Evolutionary conservation across 441 rosid species (phyloP).

Genomic region (Corymbia citriodora): DNA sequence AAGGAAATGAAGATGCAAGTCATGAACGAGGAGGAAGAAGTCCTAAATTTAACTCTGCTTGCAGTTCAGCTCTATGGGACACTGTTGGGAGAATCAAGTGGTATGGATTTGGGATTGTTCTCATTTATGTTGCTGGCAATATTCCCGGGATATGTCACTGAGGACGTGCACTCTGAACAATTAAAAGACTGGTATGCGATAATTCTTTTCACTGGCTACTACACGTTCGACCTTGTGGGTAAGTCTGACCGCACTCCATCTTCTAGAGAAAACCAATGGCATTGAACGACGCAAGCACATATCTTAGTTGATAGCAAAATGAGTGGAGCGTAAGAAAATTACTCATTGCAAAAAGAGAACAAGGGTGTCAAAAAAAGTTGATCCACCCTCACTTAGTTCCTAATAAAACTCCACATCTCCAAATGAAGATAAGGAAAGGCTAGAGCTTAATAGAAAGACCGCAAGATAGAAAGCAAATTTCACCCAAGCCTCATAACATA

Average conservation of each 20-base stretch:
- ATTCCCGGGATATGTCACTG: slow-evolving; percentile 90
- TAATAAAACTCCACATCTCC: not conserved
- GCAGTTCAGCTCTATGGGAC: slow-evolving; percentile 62
- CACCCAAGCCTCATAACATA: no score
- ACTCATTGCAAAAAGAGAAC: not conserved
- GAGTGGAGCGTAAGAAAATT: not conserved
- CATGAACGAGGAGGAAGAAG: slow-evolving; percentile 34
- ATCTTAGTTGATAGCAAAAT: not conserved
- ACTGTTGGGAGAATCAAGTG: slow-evolving; percentile 61
- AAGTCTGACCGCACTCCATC: slow-evolving; percentile 72
- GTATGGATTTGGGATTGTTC: slow-evolving; percentile 66
- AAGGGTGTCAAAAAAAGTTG: not conserved
- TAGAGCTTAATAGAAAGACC: no score
- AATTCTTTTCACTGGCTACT: slow-evolving; percentile 62
- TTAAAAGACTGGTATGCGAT: slow-evolving; percentile 86
- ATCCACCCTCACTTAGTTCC: not conserved
- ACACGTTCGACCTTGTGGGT: slow-evolving; percentile 87
- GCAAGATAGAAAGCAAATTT: no score
- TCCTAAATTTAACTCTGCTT: slow-evolving; percentile 37
- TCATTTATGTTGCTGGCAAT: slow-evolving; percentile 67
- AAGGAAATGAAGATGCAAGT: slow-evolving; percentile 57
- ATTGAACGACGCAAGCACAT: not conserved
- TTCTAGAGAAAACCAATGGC: slow-evolving; percentile 12
- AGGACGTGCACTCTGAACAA: slow-evolving; percentile 76
- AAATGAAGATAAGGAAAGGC: no score